Evolutionary conservation across 202 grass and related monocot genomes (phyloP).

Genomic region (Digitaria exilis): DNA sequence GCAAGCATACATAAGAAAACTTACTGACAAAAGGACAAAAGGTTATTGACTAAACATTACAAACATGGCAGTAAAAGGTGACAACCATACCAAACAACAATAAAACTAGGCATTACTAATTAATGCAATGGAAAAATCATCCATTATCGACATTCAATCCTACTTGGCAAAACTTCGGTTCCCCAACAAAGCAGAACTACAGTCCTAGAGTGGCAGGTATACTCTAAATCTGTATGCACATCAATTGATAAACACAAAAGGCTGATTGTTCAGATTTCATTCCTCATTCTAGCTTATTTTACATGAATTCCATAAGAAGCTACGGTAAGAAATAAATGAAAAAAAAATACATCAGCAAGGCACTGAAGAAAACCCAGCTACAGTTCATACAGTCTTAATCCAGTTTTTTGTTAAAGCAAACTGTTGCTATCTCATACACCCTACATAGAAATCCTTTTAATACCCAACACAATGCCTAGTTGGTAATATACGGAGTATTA

Average conservation of each 20-base stretch:
- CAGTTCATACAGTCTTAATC: not conserved
- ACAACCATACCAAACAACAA: conserved; percentile 10
- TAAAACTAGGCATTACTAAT: not conserved
- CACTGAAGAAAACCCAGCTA: not conserved
- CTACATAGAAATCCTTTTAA: not conserved
- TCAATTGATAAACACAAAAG: conserved; percentile 11
- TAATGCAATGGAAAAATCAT: not conserved
- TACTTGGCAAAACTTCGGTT: conserved; percentile 2
- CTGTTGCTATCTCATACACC: not conserved
- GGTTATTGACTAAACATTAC: conserved; percentile 4
- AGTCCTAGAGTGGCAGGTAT: not conserved
- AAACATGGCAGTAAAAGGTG: not conserved
- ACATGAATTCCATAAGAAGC: conserved; percentile 28
- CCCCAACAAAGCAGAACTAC: not conserved
- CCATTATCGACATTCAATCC: not conserved
- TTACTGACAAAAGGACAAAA: conserved; percentile 2
- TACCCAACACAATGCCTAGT: not conserved
- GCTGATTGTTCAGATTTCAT: not conserved
- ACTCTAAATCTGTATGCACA: conserved; percentile 10
- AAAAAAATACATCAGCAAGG: conserved; percentile 31
- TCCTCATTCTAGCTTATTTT: conserved; percentile 9
- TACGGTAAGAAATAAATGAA: conserved; percentile 2
- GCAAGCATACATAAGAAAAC: conserved; percentile 6
- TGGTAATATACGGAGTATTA: conserved; percentile 20
- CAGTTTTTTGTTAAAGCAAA: not conserved